Percentiles rank a stretch among this genome's conserved stretches.
Conservation (phyloP, 805 yeast genomes). For the Kazachstania martiniae region DNA sequence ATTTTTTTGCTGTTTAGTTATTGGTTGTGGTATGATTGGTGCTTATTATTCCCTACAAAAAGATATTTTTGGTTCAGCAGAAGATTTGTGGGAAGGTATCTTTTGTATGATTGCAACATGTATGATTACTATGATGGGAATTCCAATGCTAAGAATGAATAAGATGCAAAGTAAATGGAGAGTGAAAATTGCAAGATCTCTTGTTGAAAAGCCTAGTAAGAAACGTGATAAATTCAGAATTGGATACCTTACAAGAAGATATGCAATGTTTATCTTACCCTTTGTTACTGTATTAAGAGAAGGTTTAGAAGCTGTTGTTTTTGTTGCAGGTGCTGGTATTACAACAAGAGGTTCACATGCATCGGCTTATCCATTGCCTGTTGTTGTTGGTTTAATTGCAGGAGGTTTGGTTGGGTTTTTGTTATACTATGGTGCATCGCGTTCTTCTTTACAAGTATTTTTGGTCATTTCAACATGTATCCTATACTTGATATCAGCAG, state of each 20-base stretch:
- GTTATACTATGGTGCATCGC: conserved; percentile 74
- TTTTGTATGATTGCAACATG: conserved; percentile 84
- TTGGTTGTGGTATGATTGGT: conserved; percentile 93
- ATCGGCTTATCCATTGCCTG: conserved; percentile 86
- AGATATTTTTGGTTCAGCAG: conserved; percentile 79
- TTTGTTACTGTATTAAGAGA: conserved; percentile 88
- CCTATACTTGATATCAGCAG: conserved; percentile 82
- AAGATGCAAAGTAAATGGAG: conserved; percentile 98
- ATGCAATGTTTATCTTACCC: conserved; percentile 83
- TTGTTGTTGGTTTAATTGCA: conserved; percentile 70
- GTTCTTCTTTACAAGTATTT: conserved; percentile 76
- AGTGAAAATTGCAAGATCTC: conserved; percentile 79
- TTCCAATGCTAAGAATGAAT: conserved; percentile 91
- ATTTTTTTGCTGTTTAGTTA: conserved; percentile 61
- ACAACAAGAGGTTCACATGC: conserved; percentile 42
- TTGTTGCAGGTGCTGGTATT: conserved; percentile 92
- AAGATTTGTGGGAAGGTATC: conserved; percentile 95
- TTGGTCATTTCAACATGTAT: conserved; percentile 80
- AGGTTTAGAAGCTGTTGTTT: conserved; percentile 93
- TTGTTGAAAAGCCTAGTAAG: conserved; percentile 46
- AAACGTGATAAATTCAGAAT: conserved; percentile 42
- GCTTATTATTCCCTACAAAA: conserved; percentile 72
- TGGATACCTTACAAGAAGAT: conserved; percentile 53
- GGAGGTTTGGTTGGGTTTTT: conserved; percentile 63
- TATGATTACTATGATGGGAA: conserved; percentile 87